Evolutionary conservation across 1,284 basidiomycete species (phyloP), one percentile per base, ranked within the genome.

Genomic region (Fomitopsis palustris): DNA sequence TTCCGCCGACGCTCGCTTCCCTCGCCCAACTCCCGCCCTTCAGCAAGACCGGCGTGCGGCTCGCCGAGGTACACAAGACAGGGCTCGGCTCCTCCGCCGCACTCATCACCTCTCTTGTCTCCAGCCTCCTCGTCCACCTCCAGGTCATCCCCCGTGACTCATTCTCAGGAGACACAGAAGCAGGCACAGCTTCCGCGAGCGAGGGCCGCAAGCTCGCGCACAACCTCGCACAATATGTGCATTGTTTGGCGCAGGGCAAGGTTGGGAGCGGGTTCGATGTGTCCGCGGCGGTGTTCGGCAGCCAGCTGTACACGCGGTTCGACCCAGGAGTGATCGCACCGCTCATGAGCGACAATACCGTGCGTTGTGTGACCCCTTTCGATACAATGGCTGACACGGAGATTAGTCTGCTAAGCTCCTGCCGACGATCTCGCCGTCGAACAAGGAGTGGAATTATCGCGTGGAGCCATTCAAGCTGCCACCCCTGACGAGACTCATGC

Each of bases 181-280:
- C 55, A 37, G 63, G 62, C n/a, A 61, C 64, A 21, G 62, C 60
- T 33, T 56, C 61, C 21, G 74, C 75, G 16, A 76, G 75, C 65
- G 74, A 77, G 16, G 85, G 82, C 3, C 76, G 84, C 57, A 74
- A 77, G 23, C 78, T 94, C 17, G 87, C 94, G 0, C 97, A 99
- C 76, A 96, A 97, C 68, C 81, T 93, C n/a, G 88, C 96, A 1
- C 97, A 99, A 73, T 96, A 92, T 66, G 87, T 95, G 4, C 97
- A 99, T 73, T 98, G 96, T 68, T 81, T 95, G 29, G 97, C 97
- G 0, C 97, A 99, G 75, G 97, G 97, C 47, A 99, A 99, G 74
- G 88, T 99, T 16, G 97, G 97, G 38, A 94, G 91, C 65, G 97
- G 97, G 1, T 99, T 99, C 74, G 97, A 99, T 71, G 93, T 99